phyloP scores from a whole-genome alignment of 192 early-diverging fungal genomes.

The Backusella mclennaniae region DNA sequence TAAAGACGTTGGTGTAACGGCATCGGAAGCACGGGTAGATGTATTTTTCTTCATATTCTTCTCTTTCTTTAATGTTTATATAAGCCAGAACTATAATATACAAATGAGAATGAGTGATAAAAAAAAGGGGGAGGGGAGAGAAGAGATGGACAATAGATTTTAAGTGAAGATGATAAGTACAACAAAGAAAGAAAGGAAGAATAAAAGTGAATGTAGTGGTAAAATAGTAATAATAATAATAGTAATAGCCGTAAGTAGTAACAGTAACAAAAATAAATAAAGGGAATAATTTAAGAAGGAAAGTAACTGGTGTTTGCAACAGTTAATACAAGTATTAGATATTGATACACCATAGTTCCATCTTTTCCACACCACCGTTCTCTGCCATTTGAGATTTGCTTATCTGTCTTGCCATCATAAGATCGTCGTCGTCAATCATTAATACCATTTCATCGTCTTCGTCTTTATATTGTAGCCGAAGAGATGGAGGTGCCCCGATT shows the following conservation, averaged over 20 bases:
- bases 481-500: constrained; percentile 41
- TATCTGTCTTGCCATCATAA: constrained; percentile 65
- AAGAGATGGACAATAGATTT: not conserved
- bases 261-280: not conserved
- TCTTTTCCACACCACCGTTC: constrained; percentile 46
- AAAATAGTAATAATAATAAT: not conserved
- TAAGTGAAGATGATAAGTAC: constrained; percentile 1
- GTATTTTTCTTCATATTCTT: not conserved
- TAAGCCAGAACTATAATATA: constrained; percentile 7
- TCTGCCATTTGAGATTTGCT: constrained; percentile 44
- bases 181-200: not conserved
- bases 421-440: constrained; percentile 91
- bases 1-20: not conserved
- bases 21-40: not conserved
- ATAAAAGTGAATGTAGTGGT: not conserved
- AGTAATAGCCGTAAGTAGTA: not conserved
- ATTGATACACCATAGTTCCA: constrained; percentile 57
- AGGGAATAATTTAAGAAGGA: not conserved
- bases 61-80: constrained; percentile 9
- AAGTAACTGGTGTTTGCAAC: not conserved
- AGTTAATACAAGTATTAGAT: not conserved
- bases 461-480: constrained; percentile 81
- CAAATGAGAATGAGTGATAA: not conserved
- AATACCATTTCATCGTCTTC: constrained; percentile 81
- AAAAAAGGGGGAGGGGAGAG: not conserved